A percentile compares a stretch with the other conserved stretches of the same genome.
Conservation (phyloP, 129 eudicot species). For the Lactuca sativa region DNA sequence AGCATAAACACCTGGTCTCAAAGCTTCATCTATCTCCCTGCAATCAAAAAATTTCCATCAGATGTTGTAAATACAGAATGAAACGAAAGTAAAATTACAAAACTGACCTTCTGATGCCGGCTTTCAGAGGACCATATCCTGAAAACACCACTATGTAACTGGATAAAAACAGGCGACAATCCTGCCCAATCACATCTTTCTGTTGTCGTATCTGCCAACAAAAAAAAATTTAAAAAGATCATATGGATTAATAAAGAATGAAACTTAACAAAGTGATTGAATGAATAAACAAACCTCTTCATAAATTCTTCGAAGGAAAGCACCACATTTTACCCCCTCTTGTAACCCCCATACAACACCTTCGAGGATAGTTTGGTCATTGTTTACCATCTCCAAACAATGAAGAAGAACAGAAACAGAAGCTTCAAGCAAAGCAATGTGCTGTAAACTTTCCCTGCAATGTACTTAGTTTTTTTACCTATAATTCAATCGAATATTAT, state of each 20-base stretch:
- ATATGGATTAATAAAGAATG: not conserved
- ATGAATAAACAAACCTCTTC: constrained; percentile 67
- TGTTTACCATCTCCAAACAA: constrained; percentile 72
- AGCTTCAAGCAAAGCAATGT: constrained; percentile 65
- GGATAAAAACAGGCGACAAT: constrained; percentile 62
- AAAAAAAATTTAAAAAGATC: not conserved
- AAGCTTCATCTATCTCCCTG: constrained; percentile 94
- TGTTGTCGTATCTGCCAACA: constrained; percentile 77
- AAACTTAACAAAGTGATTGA: not conserved
- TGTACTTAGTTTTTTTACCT: not conserved
- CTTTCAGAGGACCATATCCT: constrained; percentile 68
- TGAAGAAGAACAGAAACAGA: constrained; percentile 70
- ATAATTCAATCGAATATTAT: too few species aligned
- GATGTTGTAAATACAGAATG: too few species aligned
- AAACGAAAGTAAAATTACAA: constrained; percentile 1
- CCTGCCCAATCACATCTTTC: constrained; percentile 58
- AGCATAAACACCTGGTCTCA: constrained; percentile 93
- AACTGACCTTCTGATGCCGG: constrained; percentile 72
- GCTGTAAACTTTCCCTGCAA: constrained; percentile 59
- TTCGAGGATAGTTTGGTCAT: constrained; percentile 30
- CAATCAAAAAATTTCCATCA: constrained; percentile 9
- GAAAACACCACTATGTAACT: constrained; percentile 71
- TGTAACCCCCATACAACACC: constrained; percentile 49
- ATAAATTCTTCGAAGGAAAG: constrained; percentile 73
- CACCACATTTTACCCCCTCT: constrained; percentile 79